Evolutionary conservation across 805 yeast species (phyloP), one percentile per base, ranked within the genome.

Genomic region (Hanseniaspora occidentalis): DNA sequence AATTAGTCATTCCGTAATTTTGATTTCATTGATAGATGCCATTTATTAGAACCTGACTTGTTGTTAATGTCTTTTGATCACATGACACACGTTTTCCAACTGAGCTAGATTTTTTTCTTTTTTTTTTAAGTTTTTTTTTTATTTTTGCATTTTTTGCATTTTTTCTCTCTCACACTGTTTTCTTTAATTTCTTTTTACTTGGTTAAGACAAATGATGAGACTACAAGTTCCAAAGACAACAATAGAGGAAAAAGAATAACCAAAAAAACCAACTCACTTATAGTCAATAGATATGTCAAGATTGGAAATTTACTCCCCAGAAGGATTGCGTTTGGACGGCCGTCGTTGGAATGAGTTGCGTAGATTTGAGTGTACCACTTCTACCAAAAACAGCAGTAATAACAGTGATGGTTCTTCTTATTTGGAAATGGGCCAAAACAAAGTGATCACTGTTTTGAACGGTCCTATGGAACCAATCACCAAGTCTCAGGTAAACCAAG

Each of bases 331-430:
- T 47, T 66, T 80, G 11, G 97, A 92, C 57, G 98, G 98, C 2
- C 75, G 98, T 51, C 71, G 98, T 46, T 86, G 92, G 86, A 85
- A 89, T 52, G 98, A 92, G 58, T 69, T 88, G 35, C 77, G 97
- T 38, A 70, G 78, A 23, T 84, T 92, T 52, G 75, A 74, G 29
- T 83, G 95, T 54, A 72, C 76, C 16, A 76, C 84, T 40, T 37
- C 44, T 13, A 25, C 39, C 35, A 41, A 41, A 16, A 37, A 37
- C 31, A 85, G 85, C 53, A 86, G 97, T 1, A 96, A 88, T 52
- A 85, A 95, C 5, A 75, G 71, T 49, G 96, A 89, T 60, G 98
- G 97, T 6, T 88, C 96, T 1, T 77, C 96, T 2, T 81, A 79
- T 49, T 77, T 92, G 17, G 92, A 88, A 58, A 94, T 82, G 61